Evolutionary conservation across 1,284 basidiomycete genomes (phyloP).

Genomic region (Coniferiporia sulphurascens): DNA sequence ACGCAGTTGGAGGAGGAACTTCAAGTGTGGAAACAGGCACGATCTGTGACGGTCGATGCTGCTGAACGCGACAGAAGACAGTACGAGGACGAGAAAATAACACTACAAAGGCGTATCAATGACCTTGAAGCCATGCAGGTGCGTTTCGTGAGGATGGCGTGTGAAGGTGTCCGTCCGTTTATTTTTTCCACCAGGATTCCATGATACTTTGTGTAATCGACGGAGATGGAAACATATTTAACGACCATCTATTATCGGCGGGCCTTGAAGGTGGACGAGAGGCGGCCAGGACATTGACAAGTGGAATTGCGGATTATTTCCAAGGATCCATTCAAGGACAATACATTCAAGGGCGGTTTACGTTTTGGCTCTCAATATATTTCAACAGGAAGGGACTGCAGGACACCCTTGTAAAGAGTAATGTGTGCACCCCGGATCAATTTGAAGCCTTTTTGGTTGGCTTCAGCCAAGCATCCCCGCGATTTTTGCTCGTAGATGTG

Average conservation of each 20-base stretch:
- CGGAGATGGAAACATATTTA: slow-evolving; percentile 66
- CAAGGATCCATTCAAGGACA: background rate
- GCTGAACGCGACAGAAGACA: slow-evolving; percentile 54
- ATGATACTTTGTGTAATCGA: slow-evolving; percentile 72
- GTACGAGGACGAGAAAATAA: slow-evolving; percentile 58
- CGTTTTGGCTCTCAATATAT: slow-evolving; percentile 70
- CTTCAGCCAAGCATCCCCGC: slow-evolving; percentile 65
- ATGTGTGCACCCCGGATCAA: slow-evolving; percentile 56
- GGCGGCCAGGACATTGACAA: slow-evolving; percentile 63
- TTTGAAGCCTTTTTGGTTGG: slow-evolving; percentile 64
- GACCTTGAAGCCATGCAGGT: slow-evolving; percentile 54
- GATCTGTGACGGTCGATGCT: slow-evolving; percentile 50
- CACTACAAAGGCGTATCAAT: slow-evolving; percentile 56
- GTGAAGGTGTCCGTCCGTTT: background rate
- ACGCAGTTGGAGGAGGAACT: slow-evolving; percentile 66
- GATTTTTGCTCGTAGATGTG: slow-evolving; percentile 67
- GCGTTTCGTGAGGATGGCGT: slow-evolving; percentile 18
- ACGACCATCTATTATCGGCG: slow-evolving; percentile 47
- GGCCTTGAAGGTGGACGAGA: slow-evolving; percentile 63
- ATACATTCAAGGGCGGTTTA: slow-evolving; percentile 39
- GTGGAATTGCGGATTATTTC: slow-evolving; percentile 53
- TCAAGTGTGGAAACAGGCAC: slow-evolving; percentile 64
- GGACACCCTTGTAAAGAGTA: slow-evolving; percentile 44
- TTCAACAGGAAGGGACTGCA: slow-evolving; percentile 55
- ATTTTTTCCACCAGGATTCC: slow-evolving; percentile 37